Evolutionary conservation across 371 early-diverging fungal species (phyloP), one percentile per base, ranked within the genome.

Genomic region (Mortierella sp.): DNA sequence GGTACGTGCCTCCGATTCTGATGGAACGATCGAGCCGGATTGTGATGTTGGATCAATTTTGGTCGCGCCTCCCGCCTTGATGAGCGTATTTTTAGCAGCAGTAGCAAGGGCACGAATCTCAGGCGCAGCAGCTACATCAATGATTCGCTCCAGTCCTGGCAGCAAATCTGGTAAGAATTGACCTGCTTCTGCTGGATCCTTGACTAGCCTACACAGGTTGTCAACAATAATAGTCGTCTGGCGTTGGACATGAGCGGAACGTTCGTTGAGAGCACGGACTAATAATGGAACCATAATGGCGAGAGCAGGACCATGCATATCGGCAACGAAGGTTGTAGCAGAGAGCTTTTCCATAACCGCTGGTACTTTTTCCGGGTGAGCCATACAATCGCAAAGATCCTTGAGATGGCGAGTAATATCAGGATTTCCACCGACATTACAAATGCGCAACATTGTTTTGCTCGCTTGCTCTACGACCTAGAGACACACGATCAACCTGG

Each of bases 191-290:
- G 86, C 86, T 15, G 95, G 94, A 77, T 92, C 89, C 75, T 90
- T 86, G 76, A 93, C 94, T 37, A 95, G 87, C 85, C 93, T 94
- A 76, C 89, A 93, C 86, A 95, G 87, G 82, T 95, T 95, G 84
- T 93, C 92, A 61, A 94, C 92, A 75, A 94, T 93, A 78, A 93
- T 89, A 65, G 92, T 90, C 55, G 93, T 85, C 84, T 93, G 92
- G 85, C 94, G 94, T 75, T 92, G 87, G 72, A 90, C 87, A 66
- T 90, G 85, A 31, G 89, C 86, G 60, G 84, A 83, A 53, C 90
- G 86, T 55, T 90, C 91, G 40, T 85, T 81, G 69, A 94, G 86
- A 86, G 93, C 94, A 84, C 93, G 92, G 55, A 83, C 85, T 65
- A 94, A 83, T 22, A 93, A 85, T 61, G 95, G 95, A 47, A 90